A percentile compares a stretch with the other conserved stretches of the same genome.
These are phyloP conservation scores for Sanghuangporus sanghuang DNA, from an alignment of 1,284 basidiomycete species.

Conservation along the genomic window DNA sequence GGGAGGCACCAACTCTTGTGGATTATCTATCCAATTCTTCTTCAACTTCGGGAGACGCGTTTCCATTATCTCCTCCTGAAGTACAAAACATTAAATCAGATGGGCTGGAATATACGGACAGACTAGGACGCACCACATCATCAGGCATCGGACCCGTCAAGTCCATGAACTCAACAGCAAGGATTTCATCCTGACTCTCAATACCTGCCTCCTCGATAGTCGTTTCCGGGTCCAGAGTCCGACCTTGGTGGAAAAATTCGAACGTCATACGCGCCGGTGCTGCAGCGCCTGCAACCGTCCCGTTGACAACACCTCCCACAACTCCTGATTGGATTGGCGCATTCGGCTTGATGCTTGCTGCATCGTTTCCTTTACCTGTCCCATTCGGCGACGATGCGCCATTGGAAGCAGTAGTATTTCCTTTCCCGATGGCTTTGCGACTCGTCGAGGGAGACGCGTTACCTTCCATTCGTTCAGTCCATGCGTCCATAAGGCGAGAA, in stretches of 20 bases:
- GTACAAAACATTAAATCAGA: conserved; percentile 5
- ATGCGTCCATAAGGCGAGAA: conserved; percentile 73
- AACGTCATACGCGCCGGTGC: conserved; percentile 51
- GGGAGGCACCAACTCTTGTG: conserved; percentile 51
- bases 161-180: conserved; percentile 83
- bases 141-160: conserved; percentile 61
- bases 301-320: conserved; percentile 23
- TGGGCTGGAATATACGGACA: neutral
- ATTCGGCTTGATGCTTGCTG: conserved; percentile 25
- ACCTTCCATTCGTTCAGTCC: conserved; percentile 78
- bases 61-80: conserved; percentile 57
- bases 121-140: conserved; percentile 45
- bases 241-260: conserved; percentile 74
- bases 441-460: conserved; percentile 15
- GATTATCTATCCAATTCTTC: conserved; percentile 73
- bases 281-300: conserved; percentile 20
- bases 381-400: neutral
- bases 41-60: conserved; percentile 59
- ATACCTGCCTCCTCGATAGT: conserved; percentile 81
- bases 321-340: conserved; percentile 10
- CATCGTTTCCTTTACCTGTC: conserved; percentile 31
- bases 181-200: conserved; percentile 79
- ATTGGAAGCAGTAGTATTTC: conserved; percentile 9
- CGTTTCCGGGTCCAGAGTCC: conserved; percentile 65
- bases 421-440: conserved; percentile 24